A percentile compares a stretch with the other conserved stretches of the same genome.
phyloP scores from a whole-genome alignment of 176 grass and related monocot genomes.

The Cenchrus fungigraminus region DNA sequence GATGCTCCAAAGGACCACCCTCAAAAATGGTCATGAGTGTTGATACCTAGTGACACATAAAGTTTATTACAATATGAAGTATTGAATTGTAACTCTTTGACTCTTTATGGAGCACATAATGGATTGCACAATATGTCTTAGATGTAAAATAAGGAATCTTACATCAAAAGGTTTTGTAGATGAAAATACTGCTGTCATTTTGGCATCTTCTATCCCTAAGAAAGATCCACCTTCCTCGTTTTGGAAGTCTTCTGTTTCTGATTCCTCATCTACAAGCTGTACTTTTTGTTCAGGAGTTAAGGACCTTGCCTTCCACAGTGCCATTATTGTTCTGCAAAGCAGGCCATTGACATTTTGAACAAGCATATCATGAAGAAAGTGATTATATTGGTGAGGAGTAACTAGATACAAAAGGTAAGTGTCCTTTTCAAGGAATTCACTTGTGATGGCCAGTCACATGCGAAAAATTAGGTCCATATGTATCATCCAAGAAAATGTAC shows the following conservation, averaged over 20 bases:
- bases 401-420: slow-evolving; percentile 8
- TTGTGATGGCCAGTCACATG: slow-evolving; percentile 10
- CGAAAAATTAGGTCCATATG: slow-evolving; percentile 11
- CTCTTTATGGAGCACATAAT: slow-evolving; percentile 6
- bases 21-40: slow-evolving; percentile 80
- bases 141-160: slow-evolving; percentile 48
- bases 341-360: slow-evolving; percentile 22
- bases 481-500: slow-evolving; percentile 32
- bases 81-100: background rate
- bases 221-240: slow-evolving; percentile 76
- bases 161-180: slow-evolving; percentile 73
- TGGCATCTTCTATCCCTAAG: slow-evolving; percentile 82
- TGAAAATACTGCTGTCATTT: slow-evolving; percentile 75
- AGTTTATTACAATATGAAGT: slow-evolving; percentile 24
- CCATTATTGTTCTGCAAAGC: slow-evolving; percentile 86
- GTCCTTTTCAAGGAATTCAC: slow-evolving; percentile 15
- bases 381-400: background rate
- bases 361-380: slow-evolving; percentile 12
- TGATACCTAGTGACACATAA: slow-evolving; percentile 59
- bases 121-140: slow-evolving; percentile 9
- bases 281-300: slow-evolving; percentile 91
- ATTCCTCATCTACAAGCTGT: slow-evolving; percentile 89
- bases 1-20: slow-evolving; percentile 70
- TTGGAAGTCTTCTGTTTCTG: slow-evolving; percentile 59
- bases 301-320: slow-evolving; percentile 81